Conservation (phyloP, 495 filamentous ascomycete species). For the Schizothecium vesticola region DNA sequence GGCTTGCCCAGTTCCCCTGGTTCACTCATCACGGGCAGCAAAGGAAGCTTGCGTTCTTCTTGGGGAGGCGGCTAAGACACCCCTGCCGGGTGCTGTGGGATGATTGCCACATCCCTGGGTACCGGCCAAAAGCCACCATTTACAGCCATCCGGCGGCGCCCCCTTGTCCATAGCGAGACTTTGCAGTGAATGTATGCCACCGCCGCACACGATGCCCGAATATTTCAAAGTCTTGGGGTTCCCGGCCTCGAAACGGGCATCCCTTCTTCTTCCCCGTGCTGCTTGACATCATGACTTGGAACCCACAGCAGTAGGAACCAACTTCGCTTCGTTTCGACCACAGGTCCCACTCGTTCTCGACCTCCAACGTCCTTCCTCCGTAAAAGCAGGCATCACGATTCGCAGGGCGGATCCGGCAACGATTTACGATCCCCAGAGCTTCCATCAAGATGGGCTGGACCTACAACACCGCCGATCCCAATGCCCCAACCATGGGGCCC, state of each 20-base stretch:
- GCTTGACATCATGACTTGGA: not conserved
- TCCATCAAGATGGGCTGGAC: conserved; percentile 36
- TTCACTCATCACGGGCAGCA: not conserved
- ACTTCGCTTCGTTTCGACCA: not conserved
- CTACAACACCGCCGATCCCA: conserved; percentile 31
- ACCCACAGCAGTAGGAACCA: not conserved
- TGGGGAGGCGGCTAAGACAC: not conserved
- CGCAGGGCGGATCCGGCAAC: not conserved
- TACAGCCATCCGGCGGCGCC: not conserved
- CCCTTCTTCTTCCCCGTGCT: not conserved
- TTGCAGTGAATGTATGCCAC: not conserved
- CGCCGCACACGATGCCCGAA: not conserved
- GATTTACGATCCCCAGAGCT: not conserved
- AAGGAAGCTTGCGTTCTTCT: not conserved
- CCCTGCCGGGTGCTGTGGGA: not conserved
- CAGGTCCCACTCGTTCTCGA: not conserved
- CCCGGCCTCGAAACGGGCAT: not conserved
- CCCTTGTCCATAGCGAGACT: not conserved
- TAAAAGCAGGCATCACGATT: not conserved
- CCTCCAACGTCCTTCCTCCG: not conserved
- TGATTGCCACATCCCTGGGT: not conserved
- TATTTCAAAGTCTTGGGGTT: not conserved
- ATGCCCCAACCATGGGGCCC: conserved; percentile 34
- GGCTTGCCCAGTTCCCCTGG: not conserved
- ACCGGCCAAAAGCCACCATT: not conserved